Evolutionary conservation across 2,329 filamentous ascomycete species (phyloP), one percentile per base, ranked within the genome.

Genomic region (Colletotrichum navitas): DNA sequence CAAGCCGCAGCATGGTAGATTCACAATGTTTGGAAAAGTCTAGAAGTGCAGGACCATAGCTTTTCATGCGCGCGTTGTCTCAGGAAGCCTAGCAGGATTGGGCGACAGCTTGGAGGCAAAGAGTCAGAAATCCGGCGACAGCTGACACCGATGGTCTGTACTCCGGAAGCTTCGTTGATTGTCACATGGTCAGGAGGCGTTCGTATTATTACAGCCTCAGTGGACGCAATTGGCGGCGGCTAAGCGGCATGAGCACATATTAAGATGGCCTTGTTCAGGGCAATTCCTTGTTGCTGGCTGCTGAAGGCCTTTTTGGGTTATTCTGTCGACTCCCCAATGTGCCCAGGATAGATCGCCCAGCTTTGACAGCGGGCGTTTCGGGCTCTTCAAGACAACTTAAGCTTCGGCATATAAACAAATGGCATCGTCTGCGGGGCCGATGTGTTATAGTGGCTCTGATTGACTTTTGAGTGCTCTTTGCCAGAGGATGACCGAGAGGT

Each of bases 1-100:
- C 26, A n/a, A 18, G 21, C 45, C 39, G 62, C 18, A 29, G 29
- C 59, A 68, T 72, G 39, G 60, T 36, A 32, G 5, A 32, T 2
- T 0, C 1, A 0, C 24, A n/a, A 29, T 39, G 1, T 5, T 18
- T 3, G 6, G 10, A 12, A n/a, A 24, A 47, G 14, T 16, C 1
- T 1, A 34, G 12, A 29, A 47, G n/a, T 47, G 21, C 10, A 16
- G 11, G 21, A 24, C 14, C 26, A 18, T 16, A 5, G 32, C 3
- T 26, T 8, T 12, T 61, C 43, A 24, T 5, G 29, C 41, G 41
- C 18, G 29, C 12, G 1, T 12, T 11, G 18, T 34, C 29, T 21
- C 6, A 16, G 6, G 26, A 54, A n/a, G 4, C 18, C 51, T 26
- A 26, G 26, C 16, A 8, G 16, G 24, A 52, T 16, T 26, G 24